A percentile compares a stretch with the other conserved stretches of the same genome.
Conservation (phyloP, 2,329 filamentous ascomycete genomes). For the Samsoniella hepiali region DNA sequence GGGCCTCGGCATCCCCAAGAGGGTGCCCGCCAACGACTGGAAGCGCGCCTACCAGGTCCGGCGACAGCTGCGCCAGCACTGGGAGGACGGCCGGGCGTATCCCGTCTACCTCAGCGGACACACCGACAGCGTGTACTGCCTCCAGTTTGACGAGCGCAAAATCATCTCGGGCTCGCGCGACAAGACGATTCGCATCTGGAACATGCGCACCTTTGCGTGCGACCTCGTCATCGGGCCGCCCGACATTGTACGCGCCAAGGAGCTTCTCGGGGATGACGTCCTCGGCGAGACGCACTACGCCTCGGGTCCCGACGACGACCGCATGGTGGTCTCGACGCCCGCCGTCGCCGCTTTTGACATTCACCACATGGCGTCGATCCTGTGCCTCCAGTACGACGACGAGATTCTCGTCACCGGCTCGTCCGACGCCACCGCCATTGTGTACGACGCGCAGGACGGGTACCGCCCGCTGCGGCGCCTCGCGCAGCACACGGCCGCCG, state of each 20-base stretch:
- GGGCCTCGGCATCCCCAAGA: conserved; percentile 55
- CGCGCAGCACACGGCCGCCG: conserved; percentile 75
- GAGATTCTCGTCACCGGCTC: conserved; percentile 92
- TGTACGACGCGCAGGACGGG: conserved; percentile 78
- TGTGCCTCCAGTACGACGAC: conserved; percentile 93
- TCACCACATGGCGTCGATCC: conserved; percentile 87
- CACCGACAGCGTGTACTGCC: conserved; percentile 93
- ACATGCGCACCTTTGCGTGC: conserved; percentile 84
- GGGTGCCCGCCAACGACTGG: conserved; percentile 70
- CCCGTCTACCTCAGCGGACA: conserved; percentile 91
- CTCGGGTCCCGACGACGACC: conserved; percentile 48
- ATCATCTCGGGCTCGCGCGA: conserved; percentile 96
- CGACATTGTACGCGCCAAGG: conserved; percentile 53
- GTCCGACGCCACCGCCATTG: conserved; percentile 85
- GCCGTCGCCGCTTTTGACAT: conserved; percentile 54
- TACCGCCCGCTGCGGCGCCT: conserved; percentile 80
- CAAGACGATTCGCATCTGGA: conserved; percentile 93
- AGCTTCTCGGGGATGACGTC: conserved; percentile 50
- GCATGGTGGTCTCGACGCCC: conserved; percentile 47
- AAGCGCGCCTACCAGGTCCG: conserved; percentile 78
- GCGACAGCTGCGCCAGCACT: conserved; percentile 71
- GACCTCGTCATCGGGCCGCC: conserved; percentile 80
- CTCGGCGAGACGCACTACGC: conserved; percentile 55
- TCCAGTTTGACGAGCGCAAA: conserved; percentile 97
- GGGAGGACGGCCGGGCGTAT: conserved; percentile 74